Base-by-base conservation (phyloP, 1,284 basidiomycete species). In the Xerocomus amazonicus region DNA sequence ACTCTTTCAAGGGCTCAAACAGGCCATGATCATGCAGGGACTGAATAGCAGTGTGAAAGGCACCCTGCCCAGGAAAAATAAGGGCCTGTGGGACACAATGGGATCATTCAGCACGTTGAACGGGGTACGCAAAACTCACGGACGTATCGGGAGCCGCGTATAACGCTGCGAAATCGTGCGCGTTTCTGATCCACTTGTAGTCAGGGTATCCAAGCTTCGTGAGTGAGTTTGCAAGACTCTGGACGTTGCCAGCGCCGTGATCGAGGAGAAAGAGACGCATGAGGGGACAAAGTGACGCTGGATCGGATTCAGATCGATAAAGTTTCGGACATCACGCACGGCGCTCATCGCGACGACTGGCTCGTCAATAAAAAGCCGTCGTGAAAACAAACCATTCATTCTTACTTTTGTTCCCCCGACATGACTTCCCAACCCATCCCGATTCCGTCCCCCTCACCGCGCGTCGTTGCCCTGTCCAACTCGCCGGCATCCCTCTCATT, bases 31-130 rank as follows among this genome's bases (percentile, higher is more conserved):
- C 67, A 37, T 76, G 71, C 42, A 99, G 83, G 50, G 89, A 86
- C 45, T 80, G 75, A 61, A 97, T 86, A 9, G 96, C 97, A 37
- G 87, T 85, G 48, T 88, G 87, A 67, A 98, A 99, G 7, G 93
- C 83, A 26, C 97, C 97, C 38, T 99, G 97, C n/a, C 97, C 97
- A 43, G 97, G 97, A 68, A 99, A 99, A 61, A 99, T 79, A 63
- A 99, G 84, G 71, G 86, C 89, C 96, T 98, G 47, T 50, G 46
- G 53, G 42, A 51, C 46, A 50, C 52, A 34, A 54, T 50, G 51
- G 47, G 52, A 55, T 58, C 43, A 60, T 56, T 45, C 40, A 39
- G 32, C 37, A 35, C 12, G 43, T 41, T 38, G 42, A 23, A 56
- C 42, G 36, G 44, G 44, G 45, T 28, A 40, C 45, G 38, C 31